phyloP scores from a whole-genome alignment of 2,329 filamentous ascomycete genomes.

The Sclerotinia sclerotiorum region DNA sequence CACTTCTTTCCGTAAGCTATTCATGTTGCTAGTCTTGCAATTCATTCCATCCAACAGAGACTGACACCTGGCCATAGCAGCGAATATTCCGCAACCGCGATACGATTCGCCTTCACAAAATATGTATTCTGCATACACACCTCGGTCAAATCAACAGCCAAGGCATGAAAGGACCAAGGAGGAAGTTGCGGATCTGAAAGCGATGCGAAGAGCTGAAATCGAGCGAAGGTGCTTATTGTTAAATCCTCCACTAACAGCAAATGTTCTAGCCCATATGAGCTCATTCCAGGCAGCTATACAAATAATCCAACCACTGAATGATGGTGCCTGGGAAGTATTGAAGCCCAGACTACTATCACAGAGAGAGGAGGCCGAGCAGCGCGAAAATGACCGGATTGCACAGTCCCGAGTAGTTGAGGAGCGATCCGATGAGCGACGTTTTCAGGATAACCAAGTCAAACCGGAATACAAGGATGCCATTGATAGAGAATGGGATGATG shows the following conservation, averaged over 20 bases:
- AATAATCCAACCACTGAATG: slow-evolving; percentile 65
- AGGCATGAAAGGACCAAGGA: slow-evolving; percentile 56
- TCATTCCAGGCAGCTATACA: slow-evolving; percentile 73
- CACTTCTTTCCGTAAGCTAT: slow-evolving; percentile 25
- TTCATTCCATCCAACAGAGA: neutral
- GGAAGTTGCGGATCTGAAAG: slow-evolving; percentile 64
- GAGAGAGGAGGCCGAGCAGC: slow-evolving; percentile 61
- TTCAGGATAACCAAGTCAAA: slow-evolving; percentile 43
- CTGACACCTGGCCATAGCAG: slow-evolving; percentile 26
- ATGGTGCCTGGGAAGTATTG: slow-evolving; percentile 67
- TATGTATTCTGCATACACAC: slow-evolving; percentile 34
- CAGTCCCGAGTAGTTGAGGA: slow-evolving; percentile 44
- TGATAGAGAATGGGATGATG: slow-evolving; percentile 69
- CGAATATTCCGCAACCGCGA: slow-evolving; percentile 32
- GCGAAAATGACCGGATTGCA: slow-evolving; percentile 46
- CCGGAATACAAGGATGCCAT: slow-evolving; percentile 55
- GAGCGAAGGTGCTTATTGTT: slow-evolving; percentile 67
- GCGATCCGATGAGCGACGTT: slow-evolving; percentile 38
- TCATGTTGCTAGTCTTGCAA: neutral
- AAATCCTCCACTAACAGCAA: slow-evolving; percentile 62
- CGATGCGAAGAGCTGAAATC: slow-evolving; percentile 66
- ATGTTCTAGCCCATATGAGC: slow-evolving; percentile 66
- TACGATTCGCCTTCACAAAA: slow-evolving; percentile 39
- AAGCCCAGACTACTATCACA: slow-evolving; percentile 67
- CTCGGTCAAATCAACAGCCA: slow-evolving; percentile 33